phyloP scores from a whole-genome alignment of 345 rosid genomes.

The Zanthoxylum bungeanum region DNA sequence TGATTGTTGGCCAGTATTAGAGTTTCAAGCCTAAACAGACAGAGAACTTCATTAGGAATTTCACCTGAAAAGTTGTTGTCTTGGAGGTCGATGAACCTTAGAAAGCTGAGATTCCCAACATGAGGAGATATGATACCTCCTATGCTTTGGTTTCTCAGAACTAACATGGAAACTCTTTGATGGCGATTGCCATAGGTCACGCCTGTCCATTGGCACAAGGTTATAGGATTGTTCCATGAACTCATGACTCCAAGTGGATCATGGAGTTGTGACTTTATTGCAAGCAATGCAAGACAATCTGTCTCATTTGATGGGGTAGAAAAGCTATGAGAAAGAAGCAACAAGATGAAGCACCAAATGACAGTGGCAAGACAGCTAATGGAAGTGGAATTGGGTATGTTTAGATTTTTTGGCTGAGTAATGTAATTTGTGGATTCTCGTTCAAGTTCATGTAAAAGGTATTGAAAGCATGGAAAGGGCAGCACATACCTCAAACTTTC shows the following conservation, averaged over 20 bases:
- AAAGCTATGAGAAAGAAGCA: neutral
- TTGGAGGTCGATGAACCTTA: neutral
- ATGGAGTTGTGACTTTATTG: neutral
- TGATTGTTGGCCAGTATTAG: neutral
- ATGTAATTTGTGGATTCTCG: neutral
- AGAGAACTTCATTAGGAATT: slow-evolving; percentile 14
- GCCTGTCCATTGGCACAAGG: neutral
- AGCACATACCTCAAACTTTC: no score
- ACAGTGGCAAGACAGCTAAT: neutral
- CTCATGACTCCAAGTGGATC: neutral
- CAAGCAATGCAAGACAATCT: neutral
- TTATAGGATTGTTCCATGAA: neutral
- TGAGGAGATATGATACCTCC: neutral
- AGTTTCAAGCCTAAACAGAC: neutral
- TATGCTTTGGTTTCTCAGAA: neutral
- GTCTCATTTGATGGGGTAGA: neutral
- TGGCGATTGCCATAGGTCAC: neutral
- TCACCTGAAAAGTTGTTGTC: slow-evolving; percentile 1
- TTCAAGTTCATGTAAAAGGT: neutral
- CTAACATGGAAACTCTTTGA: neutral
- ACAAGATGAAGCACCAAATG: neutral
- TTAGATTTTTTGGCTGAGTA: neutral
- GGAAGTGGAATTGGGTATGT: neutral
- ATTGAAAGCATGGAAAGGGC: neutral
- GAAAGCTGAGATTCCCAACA: slow-evolving; percentile 4